Evolutionary conservation across 441 rosid species (phyloP).

Genomic region (Jatropha multifida): DNA sequence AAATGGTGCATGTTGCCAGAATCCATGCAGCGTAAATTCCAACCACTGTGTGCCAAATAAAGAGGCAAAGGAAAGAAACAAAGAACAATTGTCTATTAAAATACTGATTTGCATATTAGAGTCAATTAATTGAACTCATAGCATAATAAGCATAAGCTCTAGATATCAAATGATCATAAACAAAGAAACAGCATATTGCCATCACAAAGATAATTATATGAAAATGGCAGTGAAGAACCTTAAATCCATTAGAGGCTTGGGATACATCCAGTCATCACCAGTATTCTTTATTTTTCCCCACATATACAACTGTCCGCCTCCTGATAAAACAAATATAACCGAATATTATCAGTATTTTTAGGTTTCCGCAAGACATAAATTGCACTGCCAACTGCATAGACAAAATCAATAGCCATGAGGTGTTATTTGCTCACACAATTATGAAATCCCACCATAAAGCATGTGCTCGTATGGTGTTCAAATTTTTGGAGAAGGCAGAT

Average conservation of each 20-base stretch:
- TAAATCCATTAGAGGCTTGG: constrained; percentile 97
- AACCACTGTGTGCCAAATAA: constrained; percentile 63
- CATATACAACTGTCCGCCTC: constrained; percentile 98
- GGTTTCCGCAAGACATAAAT: neutral
- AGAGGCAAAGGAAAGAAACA: neutral
- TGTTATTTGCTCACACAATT: neutral
- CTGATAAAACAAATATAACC: constrained; percentile 38
- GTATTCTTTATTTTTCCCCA: constrained; percentile 94
- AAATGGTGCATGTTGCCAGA: constrained; percentile 95
- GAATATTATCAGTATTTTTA: neutral
- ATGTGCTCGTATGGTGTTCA: neutral
- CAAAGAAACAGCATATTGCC: neutral
- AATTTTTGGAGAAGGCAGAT: neutral
- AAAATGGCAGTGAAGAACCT: constrained; percentile 47
- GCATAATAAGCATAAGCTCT: neutral
- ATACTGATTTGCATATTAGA: neutral
- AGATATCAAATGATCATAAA: neutral
- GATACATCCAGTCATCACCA: constrained; percentile 99
- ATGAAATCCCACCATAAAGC: neutral
- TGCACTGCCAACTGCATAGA: neutral
- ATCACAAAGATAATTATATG: neutral
- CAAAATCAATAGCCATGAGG: neutral
- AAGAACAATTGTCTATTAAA: neutral
- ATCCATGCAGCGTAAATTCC: constrained; percentile 97
- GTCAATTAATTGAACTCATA: neutral